phyloP scores from a whole-genome alignment of 257 asterid genomes.

The Apocynum venetum region DNA sequence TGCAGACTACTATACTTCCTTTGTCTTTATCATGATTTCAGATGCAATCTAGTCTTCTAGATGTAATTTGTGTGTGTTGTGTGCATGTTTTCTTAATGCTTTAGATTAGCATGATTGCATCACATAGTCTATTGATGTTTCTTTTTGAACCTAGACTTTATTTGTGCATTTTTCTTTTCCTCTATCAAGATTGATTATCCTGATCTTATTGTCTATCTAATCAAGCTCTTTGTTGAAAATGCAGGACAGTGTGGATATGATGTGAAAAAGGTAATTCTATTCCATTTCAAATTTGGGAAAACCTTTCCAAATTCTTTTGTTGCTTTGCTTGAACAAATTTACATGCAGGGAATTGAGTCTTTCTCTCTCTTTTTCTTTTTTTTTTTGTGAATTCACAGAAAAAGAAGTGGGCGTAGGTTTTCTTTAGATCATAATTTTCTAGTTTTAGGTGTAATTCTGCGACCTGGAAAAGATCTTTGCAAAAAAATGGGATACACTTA shows the following conservation, averaged over 20 bases:
- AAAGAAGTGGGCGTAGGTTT: neutral
- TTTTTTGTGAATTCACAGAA: too few species aligned
- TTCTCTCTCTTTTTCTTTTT: neutral
- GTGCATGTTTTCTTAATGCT: neutral
- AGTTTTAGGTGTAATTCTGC: neutral
- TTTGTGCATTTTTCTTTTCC: neutral
- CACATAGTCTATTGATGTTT: neutral
- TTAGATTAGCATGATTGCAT: neutral
- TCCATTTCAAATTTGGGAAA: neutral
- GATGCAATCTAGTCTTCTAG: neutral
- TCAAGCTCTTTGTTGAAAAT: slow-evolving; percentile 26
- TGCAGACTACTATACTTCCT: neutral
- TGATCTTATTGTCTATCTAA: slow-evolving; percentile 23
- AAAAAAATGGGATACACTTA: neutral
- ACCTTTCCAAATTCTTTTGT: neutral
- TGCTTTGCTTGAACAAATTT: neutral
- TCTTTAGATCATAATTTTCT: too few species aligned
- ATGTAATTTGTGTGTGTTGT: neutral
- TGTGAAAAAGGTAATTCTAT: slow-evolving; percentile 48
- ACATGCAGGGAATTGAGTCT: neutral
- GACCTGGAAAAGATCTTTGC: neutral
- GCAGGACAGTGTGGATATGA: slow-evolving; percentile 90
- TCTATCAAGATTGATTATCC: neutral
- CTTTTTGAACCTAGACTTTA: neutral
- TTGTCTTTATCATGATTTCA: neutral